Evolutionary conservation across 2,329 filamentous ascomycete species (phyloP).

Genomic region (Paecilomyces niveus): DNA sequence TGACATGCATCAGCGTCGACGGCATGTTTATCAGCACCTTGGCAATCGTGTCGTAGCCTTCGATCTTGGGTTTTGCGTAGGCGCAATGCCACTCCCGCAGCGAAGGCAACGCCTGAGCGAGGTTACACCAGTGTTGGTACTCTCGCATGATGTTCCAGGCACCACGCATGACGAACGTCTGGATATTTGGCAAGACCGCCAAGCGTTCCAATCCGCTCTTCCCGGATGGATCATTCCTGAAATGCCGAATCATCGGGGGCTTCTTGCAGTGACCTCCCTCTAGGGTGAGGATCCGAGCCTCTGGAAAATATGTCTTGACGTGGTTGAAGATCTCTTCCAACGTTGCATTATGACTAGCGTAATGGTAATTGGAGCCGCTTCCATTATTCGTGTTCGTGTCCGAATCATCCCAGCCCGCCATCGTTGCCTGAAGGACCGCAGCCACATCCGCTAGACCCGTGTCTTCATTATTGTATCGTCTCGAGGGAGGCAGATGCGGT

Average conservation of each 20-base stretch:
- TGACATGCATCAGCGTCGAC: constrained; percentile 53
- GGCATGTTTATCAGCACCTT: constrained; percentile 55
- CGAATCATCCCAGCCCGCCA: constrained; percentile 19
- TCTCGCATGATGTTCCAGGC: constrained; percentile 70
- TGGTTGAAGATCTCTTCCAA: constrained; percentile 64
- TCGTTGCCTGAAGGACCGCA: constrained; percentile 15
- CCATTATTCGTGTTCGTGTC: constrained; percentile 12
- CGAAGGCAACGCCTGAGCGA: constrained; percentile 58
- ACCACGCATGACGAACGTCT: constrained; percentile 64
- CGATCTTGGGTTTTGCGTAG: constrained; percentile 64
- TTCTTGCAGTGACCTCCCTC: constrained; percentile 74
- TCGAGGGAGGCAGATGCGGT: constrained; percentile 22
- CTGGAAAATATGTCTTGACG: constrained; percentile 51
- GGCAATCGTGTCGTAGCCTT: constrained; percentile 65
- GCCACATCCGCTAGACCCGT: constrained; percentile 14
- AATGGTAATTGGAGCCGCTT: constrained; percentile 24
- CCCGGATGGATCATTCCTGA: constrained; percentile 32
- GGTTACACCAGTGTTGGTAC: constrained; percentile 54
- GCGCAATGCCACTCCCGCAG: constrained; percentile 49
- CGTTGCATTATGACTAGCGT: constrained; percentile 55
- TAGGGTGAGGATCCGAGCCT: constrained; percentile 60
- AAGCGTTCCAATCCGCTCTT: constrained; percentile 29
- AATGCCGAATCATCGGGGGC: constrained; percentile 59
- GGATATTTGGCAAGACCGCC: constrained; percentile 49
- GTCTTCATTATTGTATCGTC: constrained; percentile 18